Conservation (phyloP, 768 basidiomycete species). For the Dioszegia aurantiaca region DNA sequence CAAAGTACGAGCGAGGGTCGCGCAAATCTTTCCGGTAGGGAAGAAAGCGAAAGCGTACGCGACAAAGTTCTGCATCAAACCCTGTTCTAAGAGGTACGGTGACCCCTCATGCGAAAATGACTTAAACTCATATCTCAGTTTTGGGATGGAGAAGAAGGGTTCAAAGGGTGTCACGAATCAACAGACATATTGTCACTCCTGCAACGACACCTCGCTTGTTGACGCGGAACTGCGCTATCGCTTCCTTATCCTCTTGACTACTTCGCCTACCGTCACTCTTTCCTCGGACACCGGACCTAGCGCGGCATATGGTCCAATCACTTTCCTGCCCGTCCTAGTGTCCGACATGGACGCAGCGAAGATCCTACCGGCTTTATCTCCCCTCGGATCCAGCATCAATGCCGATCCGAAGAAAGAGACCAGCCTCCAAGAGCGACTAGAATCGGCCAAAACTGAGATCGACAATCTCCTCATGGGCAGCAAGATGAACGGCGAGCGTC, state of each 20-base stretch:
- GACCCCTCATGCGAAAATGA: slow-evolving; percentile 2
- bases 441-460: slow-evolving; percentile 11
- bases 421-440: not conserved
- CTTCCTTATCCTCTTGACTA: slow-evolving; percentile 29
- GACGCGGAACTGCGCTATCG: slow-evolving; percentile 36
- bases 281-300: too few relatives aligned
- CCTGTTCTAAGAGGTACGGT: too few relatives aligned
- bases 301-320: too few relatives aligned
- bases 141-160: too few relatives aligned
- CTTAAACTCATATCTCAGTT: too few relatives aligned
- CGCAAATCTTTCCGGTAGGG: not conserved
- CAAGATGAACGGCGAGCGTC: slow-evolving; percentile 29
- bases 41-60: slow-evolving; percentile 13
- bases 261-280: not conserved
- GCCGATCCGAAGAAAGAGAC: slow-evolving; percentile 27
- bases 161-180: too few relatives aligned
- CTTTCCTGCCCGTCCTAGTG: slow-evolving; percentile 29
- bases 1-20: slow-evolving; percentile 31
- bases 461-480: slow-evolving; percentile 28
- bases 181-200: slow-evolving; percentile 28
- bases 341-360: slow-evolving; percentile 29
- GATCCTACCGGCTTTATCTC: slow-evolving; percentile 38
- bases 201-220: slow-evolving; percentile 27
- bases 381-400: slow-evolving; percentile 10
- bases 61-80: too few relatives aligned